Evolutionary conservation across 176 grass and related monocot species (phyloP), one percentile per base, ranked within the genome.

Genomic region (Rhynchospora tenuis): DNA sequence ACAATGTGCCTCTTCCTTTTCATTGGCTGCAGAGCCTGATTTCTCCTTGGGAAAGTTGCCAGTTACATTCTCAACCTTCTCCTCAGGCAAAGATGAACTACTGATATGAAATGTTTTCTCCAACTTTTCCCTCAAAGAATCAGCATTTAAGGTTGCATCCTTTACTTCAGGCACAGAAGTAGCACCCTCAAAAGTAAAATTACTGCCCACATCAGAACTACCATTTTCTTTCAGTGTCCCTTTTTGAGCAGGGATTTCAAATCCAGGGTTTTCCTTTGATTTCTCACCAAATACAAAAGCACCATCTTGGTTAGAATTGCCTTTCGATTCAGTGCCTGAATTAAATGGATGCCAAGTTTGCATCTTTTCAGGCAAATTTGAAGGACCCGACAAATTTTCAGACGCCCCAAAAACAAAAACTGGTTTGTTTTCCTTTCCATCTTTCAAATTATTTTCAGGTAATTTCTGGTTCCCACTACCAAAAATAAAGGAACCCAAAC

Each of bases 51-150:
- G 7, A 27, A 50, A 42, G 59, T 51, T 51, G 11, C 27, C 56
- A 74, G 23, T 73, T 65, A 48, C 81, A 48, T 61, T 87, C 66
- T 52, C 47, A 56, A 50, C 55, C 73, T 65, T 86, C 59, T 66
- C 28, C 62, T 14, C 45, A 4, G 73, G 44, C 17, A 65, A n/a
- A 66, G 45, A 79, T 9, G 20, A 67, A 78, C 84, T 78, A 79
- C 60, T 65, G 16, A 76, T 79, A 50, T 58, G 63, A 66, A 83
- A 82, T 70, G 20, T 57, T 63, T 67, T 29, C 69, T 14, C 81
- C 28, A 45, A 77, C 9, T 51, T 84, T 62, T 26, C 64, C 76
- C 47, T 87, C 70, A 56, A 91, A 89, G 57, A 90, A 80, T 82
- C 87, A 87, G 51, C 38, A 60, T 17, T 75, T 42, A 29, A 19